Conservation (phyloP, 129 eudicot species). For the Dittrichia graveolens region DNA sequence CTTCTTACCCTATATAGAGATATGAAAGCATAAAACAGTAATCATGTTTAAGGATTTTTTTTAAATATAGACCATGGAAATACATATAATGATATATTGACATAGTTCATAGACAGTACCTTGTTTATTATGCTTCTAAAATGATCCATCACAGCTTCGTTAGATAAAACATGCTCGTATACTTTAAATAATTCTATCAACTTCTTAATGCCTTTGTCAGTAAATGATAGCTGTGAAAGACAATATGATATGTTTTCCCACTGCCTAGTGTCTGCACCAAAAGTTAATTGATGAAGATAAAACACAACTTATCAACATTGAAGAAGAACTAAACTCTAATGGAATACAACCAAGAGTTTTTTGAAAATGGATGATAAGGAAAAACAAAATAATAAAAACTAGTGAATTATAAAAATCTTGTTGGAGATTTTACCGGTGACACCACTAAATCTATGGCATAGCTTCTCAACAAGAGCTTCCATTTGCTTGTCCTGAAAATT, state of each 20-base stretch:
- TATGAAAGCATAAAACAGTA: slow-evolving; percentile 5
- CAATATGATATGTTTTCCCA: slow-evolving; percentile 95
- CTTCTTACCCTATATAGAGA: slow-evolving; percentile 67
- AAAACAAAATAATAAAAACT: not conserved
- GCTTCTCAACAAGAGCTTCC: slow-evolving; percentile 98
- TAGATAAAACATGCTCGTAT: slow-evolving; percentile 84
- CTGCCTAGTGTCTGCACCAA: slow-evolving; percentile 71
- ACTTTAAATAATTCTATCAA: slow-evolving; percentile 80
- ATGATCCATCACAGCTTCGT: slow-evolving; percentile 85
- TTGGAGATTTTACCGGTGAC: slow-evolving; percentile 62
- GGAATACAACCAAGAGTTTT: not conserved
- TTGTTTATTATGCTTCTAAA: slow-evolving; percentile 80
- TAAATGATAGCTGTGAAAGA: slow-evolving; percentile 86
- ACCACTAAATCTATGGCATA: slow-evolving; percentile 87
- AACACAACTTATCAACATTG: slow-evolving; percentile 15
- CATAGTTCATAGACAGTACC: slow-evolving; percentile 41
- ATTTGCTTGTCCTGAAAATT: slow-evolving; percentile 87
- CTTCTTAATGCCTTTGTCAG: slow-evolving; percentile 91
- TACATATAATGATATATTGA: not conserved
- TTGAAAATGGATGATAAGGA: not conserved
- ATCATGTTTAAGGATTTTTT: not conserved
- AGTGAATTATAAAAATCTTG: not conserved
- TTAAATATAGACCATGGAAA: not conserved
- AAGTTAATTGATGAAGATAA: slow-evolving; percentile 23
- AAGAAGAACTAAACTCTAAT: not conserved